Conservation (phyloP, 2,329 filamentous ascomycete species). For the Colletotrichum phormii region DNA sequence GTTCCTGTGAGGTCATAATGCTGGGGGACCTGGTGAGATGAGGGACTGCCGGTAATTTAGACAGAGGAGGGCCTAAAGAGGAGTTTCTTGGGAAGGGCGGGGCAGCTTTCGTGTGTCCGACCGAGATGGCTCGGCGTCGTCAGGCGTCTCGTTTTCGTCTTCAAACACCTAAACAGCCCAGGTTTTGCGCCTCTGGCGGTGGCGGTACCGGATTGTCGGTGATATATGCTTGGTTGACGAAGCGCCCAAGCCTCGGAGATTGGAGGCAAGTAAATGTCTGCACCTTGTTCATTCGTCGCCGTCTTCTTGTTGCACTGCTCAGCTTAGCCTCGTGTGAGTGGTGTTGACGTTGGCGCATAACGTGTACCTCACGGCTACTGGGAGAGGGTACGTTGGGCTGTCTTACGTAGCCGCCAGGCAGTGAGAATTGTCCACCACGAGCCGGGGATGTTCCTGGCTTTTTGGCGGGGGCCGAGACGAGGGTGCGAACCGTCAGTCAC, state of each 20-base stretch:
- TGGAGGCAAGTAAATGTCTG: slow-evolving; percentile 13
- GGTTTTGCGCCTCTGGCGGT: not conserved
- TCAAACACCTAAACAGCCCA: slow-evolving; percentile 2
- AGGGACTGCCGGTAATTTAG: slow-evolving; percentile 8
- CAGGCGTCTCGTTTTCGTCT: not conserved
- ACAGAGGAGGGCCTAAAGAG: slow-evolving; percentile 11
- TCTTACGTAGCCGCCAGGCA: slow-evolving; percentile 32
- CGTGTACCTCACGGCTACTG: not conserved
- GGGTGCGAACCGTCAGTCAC: not conserved
- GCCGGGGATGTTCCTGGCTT: slow-evolving; percentile 23
- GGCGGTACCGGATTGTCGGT: not conserved
- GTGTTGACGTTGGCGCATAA: slow-evolving; percentile 35
- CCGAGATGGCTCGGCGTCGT: slow-evolving; percentile 1
- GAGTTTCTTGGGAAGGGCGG: slow-evolving; percentile 11
- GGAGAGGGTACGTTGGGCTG: slow-evolving; percentile 19
- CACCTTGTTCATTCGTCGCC: not conserved
- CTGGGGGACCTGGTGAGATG: slow-evolving; percentile 21
- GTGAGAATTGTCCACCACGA: slow-evolving; percentile 13
- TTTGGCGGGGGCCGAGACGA: slow-evolving; percentile 6
- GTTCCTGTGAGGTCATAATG: slow-evolving; percentile 36
- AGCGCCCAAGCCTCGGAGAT: slow-evolving; percentile 22
- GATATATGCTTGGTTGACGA: slow-evolving; percentile 29
- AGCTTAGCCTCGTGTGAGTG: slow-evolving; percentile 11
- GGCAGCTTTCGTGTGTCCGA: slow-evolving; percentile 7
- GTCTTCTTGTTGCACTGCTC: not conserved